Conservation (phyloP, 2,329 filamentous ascomycete species). For the Pseudopithomyces chartarum region DNA sequence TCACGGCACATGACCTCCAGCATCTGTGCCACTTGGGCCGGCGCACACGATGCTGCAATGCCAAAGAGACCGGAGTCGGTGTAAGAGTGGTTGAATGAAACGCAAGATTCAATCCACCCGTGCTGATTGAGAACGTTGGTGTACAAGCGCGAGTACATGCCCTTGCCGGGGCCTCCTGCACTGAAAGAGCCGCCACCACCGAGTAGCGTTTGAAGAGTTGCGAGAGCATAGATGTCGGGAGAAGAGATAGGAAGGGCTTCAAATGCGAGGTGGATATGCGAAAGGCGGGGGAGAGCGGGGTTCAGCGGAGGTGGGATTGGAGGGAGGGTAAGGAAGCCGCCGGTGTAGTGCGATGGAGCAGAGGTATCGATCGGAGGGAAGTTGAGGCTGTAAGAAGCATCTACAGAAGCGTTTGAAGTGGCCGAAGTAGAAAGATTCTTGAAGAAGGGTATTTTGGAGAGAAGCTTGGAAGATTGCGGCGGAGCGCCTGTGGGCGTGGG, state of each 20-base stretch:
- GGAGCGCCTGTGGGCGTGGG: constrained; percentile 45
- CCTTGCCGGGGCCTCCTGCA: constrained; percentile 94
- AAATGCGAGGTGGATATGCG: constrained; percentile 93
- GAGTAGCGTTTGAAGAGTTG: constrained; percentile 92
- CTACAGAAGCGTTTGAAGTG: constrained; percentile 61
- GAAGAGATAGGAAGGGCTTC: constrained; percentile 90
- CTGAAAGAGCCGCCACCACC: constrained; percentile 96
- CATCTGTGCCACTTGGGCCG: constrained; percentile 78
- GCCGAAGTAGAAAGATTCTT: constrained; percentile 85
- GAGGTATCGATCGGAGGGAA: constrained; percentile 61
- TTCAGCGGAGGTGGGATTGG: constrained; percentile 77
- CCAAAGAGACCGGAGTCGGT: constrained; percentile 95
- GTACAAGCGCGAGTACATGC: constrained; percentile 98
- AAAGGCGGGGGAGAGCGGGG: constrained; percentile 78
- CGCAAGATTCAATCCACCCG: constrained; percentile 94
- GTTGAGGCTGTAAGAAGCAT: constrained; percentile 54
- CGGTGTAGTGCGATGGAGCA: constrained; percentile 81
- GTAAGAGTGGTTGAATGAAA: constrained; percentile 97
- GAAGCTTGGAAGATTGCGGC: constrained; percentile 65
- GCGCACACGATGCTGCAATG: constrained; percentile 84
- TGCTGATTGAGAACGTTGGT: constrained; percentile 98
- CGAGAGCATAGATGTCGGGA: constrained; percentile 93
- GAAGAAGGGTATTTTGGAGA: constrained; percentile 86
- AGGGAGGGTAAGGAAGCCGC: constrained; percentile 87
- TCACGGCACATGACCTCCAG: constrained; percentile 95